Evolutionary conservation across 768 basidiomycete species (phyloP).

Genomic region (Hericium coralloides): DNA sequence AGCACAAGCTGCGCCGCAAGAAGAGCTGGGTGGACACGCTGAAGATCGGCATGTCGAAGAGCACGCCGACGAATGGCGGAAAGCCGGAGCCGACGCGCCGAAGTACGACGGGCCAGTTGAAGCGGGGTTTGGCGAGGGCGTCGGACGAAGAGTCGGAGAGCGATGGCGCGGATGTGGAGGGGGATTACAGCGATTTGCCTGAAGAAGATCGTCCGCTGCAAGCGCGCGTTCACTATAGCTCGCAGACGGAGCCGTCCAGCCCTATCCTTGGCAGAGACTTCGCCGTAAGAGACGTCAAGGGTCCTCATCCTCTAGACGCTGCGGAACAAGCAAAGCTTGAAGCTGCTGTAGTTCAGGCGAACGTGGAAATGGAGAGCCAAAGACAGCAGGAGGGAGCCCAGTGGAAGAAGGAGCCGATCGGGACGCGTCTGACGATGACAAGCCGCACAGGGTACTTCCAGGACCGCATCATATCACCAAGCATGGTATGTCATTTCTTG

Average conservation of each 20-base stretch:
- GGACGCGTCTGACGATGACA: conserved; percentile 90
- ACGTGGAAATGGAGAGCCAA: conserved; percentile 9
- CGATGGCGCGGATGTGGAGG: conserved; percentile 42
- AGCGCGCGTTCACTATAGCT: conserved; percentile 44
- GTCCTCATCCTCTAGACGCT: conserved; percentile 1
- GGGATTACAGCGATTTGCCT: conserved; percentile 15
- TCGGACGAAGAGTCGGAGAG: neutral
- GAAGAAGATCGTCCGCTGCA: conserved; percentile 72
- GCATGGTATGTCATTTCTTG: conserved; percentile 64
- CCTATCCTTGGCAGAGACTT: neutral
- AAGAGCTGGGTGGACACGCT: conserved; percentile 25
- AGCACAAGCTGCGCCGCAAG: conserved; percentile 19
- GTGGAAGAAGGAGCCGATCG: conserved; percentile 44
- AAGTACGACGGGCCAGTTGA: conserved; percentile 10
- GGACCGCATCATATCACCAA: conserved; percentile 87
- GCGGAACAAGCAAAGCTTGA: conserved; percentile 9
- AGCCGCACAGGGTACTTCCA: conserved; percentile 91
- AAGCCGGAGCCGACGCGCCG: conserved; percentile 5
- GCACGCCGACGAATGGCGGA: conserved; percentile 9
- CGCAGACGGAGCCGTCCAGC: conserved; percentile 1
- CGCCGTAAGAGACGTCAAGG: neutral
- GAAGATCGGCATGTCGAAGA: conserved; percentile 17
- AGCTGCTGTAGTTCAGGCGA: conserved; percentile 8
- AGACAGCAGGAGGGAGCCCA: conserved; percentile 11
- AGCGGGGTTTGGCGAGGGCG: neutral